Conservation (phyloP, 345 rosid species). For the Citrus medica region DNA sequence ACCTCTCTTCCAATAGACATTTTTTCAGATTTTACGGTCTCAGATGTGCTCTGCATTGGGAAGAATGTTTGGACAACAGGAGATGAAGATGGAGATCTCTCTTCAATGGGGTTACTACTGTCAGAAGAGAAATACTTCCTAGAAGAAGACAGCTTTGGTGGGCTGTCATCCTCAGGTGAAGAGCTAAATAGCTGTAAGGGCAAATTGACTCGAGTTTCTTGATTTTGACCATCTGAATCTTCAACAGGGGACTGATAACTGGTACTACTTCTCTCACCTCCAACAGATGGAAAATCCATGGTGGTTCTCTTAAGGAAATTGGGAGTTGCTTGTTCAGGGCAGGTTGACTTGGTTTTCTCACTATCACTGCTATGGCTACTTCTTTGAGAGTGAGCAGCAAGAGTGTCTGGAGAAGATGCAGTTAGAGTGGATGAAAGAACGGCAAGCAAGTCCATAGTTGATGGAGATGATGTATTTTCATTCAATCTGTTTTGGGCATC, state of each 20-base stretch:
- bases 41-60: conserved; percentile 66
- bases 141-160: conserved; percentile 60
- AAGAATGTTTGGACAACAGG: conserved; percentile 69
- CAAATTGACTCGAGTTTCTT: conserved; percentile 53
- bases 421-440: conserved; percentile 68
- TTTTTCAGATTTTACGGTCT: conserved; percentile 50
- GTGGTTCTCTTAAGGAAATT: conserved; percentile 38
- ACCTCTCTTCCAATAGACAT: conserved; percentile 33
- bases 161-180: conserved; percentile 67
- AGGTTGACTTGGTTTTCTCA: conserved; percentile 49
- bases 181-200: conserved; percentile 79
- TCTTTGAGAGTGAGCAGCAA: conserved; percentile 54
- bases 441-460: conserved; percentile 70
- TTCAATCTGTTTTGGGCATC: conserved; percentile 43
- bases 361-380: conserved; percentile 59
- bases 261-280: conserved; percentile 67
- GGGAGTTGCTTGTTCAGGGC: conserved; percentile 37
- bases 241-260: conserved; percentile 68
- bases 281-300: conserved; percentile 41
- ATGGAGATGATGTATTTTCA: conserved; percentile 46
- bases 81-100: conserved; percentile 74
- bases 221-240: conserved; percentile 67
- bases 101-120: conserved; percentile 82
- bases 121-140: conserved; percentile 86
- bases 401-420: conserved; percentile 59